A percentile compares a stretch with the other conserved stretches of the same genome.
Conservation (phyloP, 1,284 basidiomycete species). For the Naganishia liquefaciens region DNA sequence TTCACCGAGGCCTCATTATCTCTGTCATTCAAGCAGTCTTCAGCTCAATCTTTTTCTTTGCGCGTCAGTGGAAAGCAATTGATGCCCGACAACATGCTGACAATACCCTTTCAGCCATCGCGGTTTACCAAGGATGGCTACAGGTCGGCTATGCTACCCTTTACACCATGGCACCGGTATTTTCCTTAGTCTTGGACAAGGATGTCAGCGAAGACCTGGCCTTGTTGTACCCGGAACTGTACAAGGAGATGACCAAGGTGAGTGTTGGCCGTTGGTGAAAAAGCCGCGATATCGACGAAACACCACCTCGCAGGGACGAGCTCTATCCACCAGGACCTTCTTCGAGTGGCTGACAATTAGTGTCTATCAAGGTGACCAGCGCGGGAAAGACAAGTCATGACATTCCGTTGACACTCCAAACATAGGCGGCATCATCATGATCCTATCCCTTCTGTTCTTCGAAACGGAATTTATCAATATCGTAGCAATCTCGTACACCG, state of each 20-base stretch:
- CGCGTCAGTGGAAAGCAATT: constrained; percentile 57
- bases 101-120: constrained; percentile 64
- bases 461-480: constrained; percentile 98
- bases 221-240: constrained; percentile 92
- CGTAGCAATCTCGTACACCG: constrained; percentile 96
- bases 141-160: constrained; percentile 97
- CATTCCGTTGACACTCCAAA: not conserved
- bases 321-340: constrained; percentile 93
- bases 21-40: constrained; percentile 97
- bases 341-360: constrained; percentile 98
- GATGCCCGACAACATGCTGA: not conserved
- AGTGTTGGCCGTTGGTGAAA: constrained; percentile 31
- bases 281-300: too few relatives aligned
- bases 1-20: constrained; percentile 96
- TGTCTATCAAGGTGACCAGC: constrained; percentile 81
- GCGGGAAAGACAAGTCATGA: not conserved
- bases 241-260: constrained; percentile 95
- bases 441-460: constrained; percentile 91
- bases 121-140: constrained; percentile 96
- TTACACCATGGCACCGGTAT: constrained; percentile 98
- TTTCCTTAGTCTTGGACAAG: constrained; percentile 90
- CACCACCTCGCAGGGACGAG: constrained; percentile 67
- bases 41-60: constrained; percentile 97
- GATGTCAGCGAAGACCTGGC: constrained; percentile 97
- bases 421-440: constrained; percentile 94